Base-by-base conservation (phyloP, 1,139 yeast species). In the Pichia sp. region DNA sequence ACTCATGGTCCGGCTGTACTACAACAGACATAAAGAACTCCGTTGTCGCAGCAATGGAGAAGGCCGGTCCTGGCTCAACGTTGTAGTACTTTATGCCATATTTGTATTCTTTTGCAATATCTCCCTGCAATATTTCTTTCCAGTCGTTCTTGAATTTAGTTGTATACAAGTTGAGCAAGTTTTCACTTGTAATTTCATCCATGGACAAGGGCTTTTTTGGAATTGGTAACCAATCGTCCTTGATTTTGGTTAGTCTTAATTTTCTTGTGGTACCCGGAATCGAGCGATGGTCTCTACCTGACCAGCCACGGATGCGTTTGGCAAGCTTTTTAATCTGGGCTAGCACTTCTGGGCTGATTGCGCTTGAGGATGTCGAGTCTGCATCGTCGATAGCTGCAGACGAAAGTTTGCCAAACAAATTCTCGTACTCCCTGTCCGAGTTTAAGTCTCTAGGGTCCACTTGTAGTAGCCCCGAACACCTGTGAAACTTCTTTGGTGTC, bases 181-280 rank as follows among this genome's bases (percentile, higher is more conserved):
- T 82, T 1, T 68, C 70, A 0, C 62, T 61, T 0, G 66, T 65
- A 16, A 85, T 61, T 62, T 82, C 84, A 38, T 80, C 84, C 90
- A 88, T 83, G 3, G 70, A 67, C 49, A 88, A 67, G 6, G 87
- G 87, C 57, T 85, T 84, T 55, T 78, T 77, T 19, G 80, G 72
- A 0, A 90, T 81, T 0, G 96, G 96, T 16, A 88, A 70, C 87
- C 93, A 89, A 66, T 87, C 95, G 59, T 87, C 92, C 66, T 86
- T 80, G 45, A 90, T 82, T 63, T 84, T 83, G 0, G 95, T 84
- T 56, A 90, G 74, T 10, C 81, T 74, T 51, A 88, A 70, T 61
- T 85, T 85, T 59, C 90, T 76, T 0, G 84, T 71, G 0, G 89
- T 80, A 8, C 95, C 95, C 0, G 95, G 92, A 5, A 87, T 80